phyloP scores from a whole-genome alignment of 331 rosid genomes.

The Malus hybrid region DNA sequence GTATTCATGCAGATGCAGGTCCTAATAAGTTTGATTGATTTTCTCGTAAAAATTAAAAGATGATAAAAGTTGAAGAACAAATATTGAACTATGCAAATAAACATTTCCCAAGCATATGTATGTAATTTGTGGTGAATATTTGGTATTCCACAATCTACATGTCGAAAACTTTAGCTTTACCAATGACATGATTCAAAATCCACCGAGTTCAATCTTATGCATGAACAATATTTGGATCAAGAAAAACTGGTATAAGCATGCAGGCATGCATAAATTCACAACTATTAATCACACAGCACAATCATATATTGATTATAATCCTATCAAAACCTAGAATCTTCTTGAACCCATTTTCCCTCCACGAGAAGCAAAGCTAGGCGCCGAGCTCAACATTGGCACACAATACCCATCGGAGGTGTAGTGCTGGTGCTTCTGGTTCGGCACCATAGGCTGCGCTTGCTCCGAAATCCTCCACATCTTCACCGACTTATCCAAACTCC shows the following conservation, averaged over 20 bases:
- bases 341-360: conserved; percentile 21
- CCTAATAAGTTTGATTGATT: background rate
- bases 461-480: conserved; percentile 77
- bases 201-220: background rate
- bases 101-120: background rate
- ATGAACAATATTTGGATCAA: background rate
- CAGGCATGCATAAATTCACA: background rate
- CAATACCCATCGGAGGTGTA: conserved; percentile 8
- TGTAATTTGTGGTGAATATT: background rate
- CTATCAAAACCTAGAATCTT: conserved; percentile 1
- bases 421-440: background rate
- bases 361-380: conserved; percentile 9
- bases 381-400: conserved; percentile 1
- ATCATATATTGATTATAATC: background rate
- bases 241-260: background rate
- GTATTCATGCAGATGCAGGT: no score
- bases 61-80: background rate
- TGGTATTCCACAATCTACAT: background rate
- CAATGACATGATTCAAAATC: background rate
- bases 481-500: conserved; percentile 88
- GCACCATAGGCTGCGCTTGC: background rate
- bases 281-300: background rate
- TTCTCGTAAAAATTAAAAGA: no score
- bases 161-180: background rate
- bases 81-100: background rate